These are phyloP conservation scores for Vigna hirtella DNA, from an alignment of 306 rosid species.

Conservation along the genomic window DNA sequence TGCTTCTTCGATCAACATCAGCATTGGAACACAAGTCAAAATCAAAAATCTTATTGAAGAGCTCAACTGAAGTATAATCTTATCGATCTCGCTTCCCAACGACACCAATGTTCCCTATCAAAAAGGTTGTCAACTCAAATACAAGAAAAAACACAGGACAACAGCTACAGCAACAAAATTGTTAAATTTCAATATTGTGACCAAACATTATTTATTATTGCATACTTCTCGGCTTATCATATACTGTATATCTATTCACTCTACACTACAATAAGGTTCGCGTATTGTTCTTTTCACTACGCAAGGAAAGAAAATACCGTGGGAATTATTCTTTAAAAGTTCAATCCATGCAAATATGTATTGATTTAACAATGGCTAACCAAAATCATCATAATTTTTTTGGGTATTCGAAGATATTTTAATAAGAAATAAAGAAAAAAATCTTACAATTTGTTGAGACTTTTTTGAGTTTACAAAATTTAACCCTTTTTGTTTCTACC, in stretches of 20 bases:
- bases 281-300: neutral
- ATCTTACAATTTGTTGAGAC: too few species aligned
- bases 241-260: neutral
- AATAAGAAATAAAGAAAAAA: too few species aligned
- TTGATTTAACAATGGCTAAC: neutral
- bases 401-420: neutral
- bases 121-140: slow-evolving; percentile 17
- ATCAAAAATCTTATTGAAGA: slow-evolving; percentile 13
- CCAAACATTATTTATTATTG: slow-evolving; percentile 27
- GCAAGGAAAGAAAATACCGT: neutral
- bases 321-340: neutral
- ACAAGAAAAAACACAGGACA: slow-evolving; percentile 16
- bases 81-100: neutral
- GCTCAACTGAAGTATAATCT: neutral
- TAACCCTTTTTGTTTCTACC: too few species aligned
- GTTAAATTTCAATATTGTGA: neutral
- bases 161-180: slow-evolving; percentile 6
- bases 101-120: slow-evolving; percentile 32
- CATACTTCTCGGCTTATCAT: slow-evolving; percentile 17
- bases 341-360: neutral
- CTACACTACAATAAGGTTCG: neutral
- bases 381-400: neutral
- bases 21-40: slow-evolving; percentile 22
- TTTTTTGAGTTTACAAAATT: too few species aligned
- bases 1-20: slow-evolving; percentile 26